Evolutionary conservation across 2,329 filamentous ascomycete genomes (phyloP), one percentile per base, ranked within the genome.

Genomic region (Metarhizium robertsii): DNA sequence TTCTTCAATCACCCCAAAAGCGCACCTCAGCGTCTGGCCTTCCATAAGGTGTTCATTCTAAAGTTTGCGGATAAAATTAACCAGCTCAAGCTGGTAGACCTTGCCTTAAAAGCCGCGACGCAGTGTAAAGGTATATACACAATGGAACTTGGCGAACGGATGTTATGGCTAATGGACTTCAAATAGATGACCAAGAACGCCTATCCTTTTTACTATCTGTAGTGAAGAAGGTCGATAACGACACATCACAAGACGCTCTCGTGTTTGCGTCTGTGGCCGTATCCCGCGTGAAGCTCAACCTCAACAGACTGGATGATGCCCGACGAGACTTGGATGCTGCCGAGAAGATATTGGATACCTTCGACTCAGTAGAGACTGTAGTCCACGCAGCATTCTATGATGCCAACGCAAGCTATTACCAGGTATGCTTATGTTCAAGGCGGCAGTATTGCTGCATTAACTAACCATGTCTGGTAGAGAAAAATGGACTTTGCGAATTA

Each of bases 31-130:
- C 87, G 92, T 67, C 82, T 99, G 75, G 79, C 85, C 58, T 87
- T 99, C 73, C 99, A 94, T 80, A 90, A 94, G 75, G 85, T 85
- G 65, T 99, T 99, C 77, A 88, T 99, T 72, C 83, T 92, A 71
- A 94, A 88, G 73, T 99, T 99, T 69, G 90, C 92, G 62, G 92
- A 96, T 71, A 96, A 95, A 80, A 96, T 99, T 79, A 99, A 97
- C 76, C 92, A 97, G 77, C 80, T 99, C 60, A 96, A 96, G 80
- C 86, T 97, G 63, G 94, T 99, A 62, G 87, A 89, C 62, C 77
- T 99, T 62, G 94, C 91, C 16, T 76, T 97, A 69, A 89, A 88
- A 73, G 89, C 94, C 49, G 90, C 91, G 53, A 84, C 86, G 66
- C 86, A 95, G 76, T 95, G 88, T 73, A 80, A 81, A 77, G 85